Evolutionary conservation across 768 basidiomycete species (phyloP).

Genomic region (Mycena filopes): DNA sequence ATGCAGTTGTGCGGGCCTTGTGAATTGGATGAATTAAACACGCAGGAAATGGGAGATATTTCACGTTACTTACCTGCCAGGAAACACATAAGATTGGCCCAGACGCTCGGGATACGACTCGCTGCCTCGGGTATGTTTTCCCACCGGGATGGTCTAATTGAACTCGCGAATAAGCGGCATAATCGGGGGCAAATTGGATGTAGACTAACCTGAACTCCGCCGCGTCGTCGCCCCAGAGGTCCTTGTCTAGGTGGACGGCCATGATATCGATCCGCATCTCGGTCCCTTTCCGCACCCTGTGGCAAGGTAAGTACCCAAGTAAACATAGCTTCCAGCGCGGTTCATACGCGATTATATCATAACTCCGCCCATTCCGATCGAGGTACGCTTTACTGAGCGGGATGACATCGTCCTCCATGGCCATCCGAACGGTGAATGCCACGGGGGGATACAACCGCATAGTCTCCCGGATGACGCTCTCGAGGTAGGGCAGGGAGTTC

Average conservation of each 20-base stretch:
- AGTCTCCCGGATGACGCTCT: slow-evolving; percentile 39
- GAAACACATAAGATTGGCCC: slow-evolving; percentile 1
- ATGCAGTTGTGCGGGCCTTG: slow-evolving; percentile 56
- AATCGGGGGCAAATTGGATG: no score
- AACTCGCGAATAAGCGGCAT: background rate
- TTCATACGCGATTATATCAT: slow-evolving; percentile 6
- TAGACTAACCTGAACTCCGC: background rate
- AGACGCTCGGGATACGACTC: background rate
- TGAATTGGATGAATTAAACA: slow-evolving; percentile 51
- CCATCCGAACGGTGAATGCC: background rate
- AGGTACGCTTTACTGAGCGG: slow-evolving; percentile 6
- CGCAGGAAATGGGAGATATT: no score
- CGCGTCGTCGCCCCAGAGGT: slow-evolving; percentile 9
- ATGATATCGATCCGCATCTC: background rate
- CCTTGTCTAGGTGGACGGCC: slow-evolving; percentile 1
- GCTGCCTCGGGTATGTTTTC: background rate
- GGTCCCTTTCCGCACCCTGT: slow-evolving; percentile 1
- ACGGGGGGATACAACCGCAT: slow-evolving; percentile 12
- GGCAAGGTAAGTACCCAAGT: background rate
- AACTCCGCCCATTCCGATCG: background rate
- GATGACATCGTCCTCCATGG: slow-evolving; percentile 14
- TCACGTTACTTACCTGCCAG: background rate
- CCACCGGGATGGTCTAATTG: background rate
- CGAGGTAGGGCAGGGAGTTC: slow-evolving; percentile 49
- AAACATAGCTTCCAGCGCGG: no score